Evolutionary conservation across 1,139 yeast genomes (phyloP).

Genomic region (Suhomyces bolitotheri): DNA sequence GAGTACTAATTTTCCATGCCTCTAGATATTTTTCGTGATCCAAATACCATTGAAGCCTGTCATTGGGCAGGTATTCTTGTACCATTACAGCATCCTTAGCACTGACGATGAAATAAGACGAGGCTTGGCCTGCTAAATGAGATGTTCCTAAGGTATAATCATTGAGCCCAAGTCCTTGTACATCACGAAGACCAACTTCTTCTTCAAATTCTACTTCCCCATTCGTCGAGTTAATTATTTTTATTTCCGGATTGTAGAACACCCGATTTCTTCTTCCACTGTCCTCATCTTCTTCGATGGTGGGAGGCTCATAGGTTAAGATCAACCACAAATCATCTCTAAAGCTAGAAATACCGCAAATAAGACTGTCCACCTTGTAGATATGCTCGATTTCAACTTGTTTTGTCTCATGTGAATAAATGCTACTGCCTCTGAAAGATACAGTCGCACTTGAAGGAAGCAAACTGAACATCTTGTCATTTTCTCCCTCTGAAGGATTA

Average conservation of each 20-base stretch:
- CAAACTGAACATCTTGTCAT: conserved; percentile 19
- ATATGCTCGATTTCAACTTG: conserved; percentile 59
- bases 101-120: conserved; percentile 67
- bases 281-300: conserved; percentile 19
- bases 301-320: conserved; percentile 55
- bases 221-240: conserved; percentile 60
- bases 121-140: conserved; percentile 34
- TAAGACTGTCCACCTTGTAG: conserved; percentile 55
- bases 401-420: conserved; percentile 46
- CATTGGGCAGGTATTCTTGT: conserved; percentile 64
- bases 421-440: conserved; percentile 47
- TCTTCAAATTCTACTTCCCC: conserved; percentile 85
- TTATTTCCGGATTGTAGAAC: conserved; percentile 62
- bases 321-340: conserved; percentile 66
- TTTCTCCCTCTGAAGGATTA: conserved; percentile 5
- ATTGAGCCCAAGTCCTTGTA: conserved; percentile 66
- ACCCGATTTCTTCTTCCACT: conserved; percentile 25
- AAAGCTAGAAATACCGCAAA: conserved; percentile 78
- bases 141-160: conserved; percentile 66
- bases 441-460: conserved; percentile 69
- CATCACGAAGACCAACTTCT: conserved; percentile 66
- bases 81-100: conserved; percentile 83
- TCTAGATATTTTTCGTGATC: conserved; percentile 54
- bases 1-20: conserved; percentile 78
- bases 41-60: conserved; percentile 72